A percentile compares a stretch with the other conserved stretches of the same genome.
Evolutionary conservation across 768 basidiomycete genomes (phyloP).

Genomic region (Boletus subparvulus): DNA sequence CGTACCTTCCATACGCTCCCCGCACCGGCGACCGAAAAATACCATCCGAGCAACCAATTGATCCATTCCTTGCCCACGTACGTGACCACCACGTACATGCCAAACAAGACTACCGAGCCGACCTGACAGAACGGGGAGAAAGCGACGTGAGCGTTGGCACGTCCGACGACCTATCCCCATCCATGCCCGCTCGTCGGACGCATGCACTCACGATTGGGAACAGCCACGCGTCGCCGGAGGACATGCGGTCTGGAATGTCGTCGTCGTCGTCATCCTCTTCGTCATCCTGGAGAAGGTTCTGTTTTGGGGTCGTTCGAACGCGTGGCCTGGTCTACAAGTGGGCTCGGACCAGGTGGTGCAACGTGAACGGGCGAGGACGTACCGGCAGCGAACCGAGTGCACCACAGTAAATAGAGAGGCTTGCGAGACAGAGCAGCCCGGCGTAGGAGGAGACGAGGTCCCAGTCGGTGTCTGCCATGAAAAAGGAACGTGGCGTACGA

Average conservation of each 20-base stretch:
- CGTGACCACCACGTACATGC: constrained; percentile 68
- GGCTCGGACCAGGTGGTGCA: background rate
- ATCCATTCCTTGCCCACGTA: constrained; percentile 81
- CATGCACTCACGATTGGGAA: constrained; percentile 64
- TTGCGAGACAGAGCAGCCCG: constrained; percentile 66
- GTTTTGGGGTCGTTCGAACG: background rate
- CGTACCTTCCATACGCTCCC: constrained; percentile 66
- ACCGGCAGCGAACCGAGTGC: constrained; percentile 69
- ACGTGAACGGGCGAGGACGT: constrained; percentile 23
- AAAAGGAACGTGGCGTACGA: background rate
- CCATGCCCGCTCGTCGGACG: background rate
- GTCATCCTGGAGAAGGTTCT: constrained; percentile 37
- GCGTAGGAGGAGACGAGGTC: constrained; percentile 65
- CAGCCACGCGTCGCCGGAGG: constrained; percentile 68
- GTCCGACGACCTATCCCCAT: background rate
- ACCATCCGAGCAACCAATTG: constrained; percentile 76
- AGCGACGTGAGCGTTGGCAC: background rate
- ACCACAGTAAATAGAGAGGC: constrained; percentile 66
- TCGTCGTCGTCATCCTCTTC: constrained; percentile 55
- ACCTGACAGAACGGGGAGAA: constrained; percentile 39
- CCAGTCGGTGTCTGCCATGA: constrained; percentile 42
- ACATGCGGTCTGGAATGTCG: constrained; percentile 56
- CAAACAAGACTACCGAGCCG: constrained; percentile 67
- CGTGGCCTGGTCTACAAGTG: constrained; percentile 8
- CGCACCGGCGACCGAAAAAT: constrained; percentile 64